Evolutionary conservation across 1,284 basidiomycete species (phyloP), one percentile per base, ranked within the genome.

Genomic region (Cutaneotrichosporon sp.): DNA sequence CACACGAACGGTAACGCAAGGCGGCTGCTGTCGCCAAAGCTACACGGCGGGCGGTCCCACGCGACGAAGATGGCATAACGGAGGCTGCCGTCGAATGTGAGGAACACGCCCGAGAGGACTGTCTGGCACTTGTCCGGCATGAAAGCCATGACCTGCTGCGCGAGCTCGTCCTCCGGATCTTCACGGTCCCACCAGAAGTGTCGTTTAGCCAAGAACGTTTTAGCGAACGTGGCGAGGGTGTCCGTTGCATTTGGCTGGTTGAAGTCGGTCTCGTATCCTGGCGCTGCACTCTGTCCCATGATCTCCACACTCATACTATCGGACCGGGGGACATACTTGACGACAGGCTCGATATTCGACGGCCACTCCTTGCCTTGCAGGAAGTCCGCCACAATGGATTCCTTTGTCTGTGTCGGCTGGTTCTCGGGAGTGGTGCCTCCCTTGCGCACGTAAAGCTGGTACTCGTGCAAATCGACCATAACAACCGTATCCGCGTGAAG

Each of bases 171-270:
- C 1, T 55, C 34, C 1, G 47, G 29, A n/a, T 66, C 62, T 26
- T 66, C 61, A 16, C 64, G 51, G 49, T 67, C 64, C 65, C 66
- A 72, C 70, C 70, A 72, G 39, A 65, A 65, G 14, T 61, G 63
- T 16, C 65, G 41, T 9, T 43, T 61, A 20, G 55, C 47, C 22
- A 72, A 46, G 34, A 61, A 69, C 2, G 46, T 46, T 33, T 57
- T 57, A 39, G 67, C 25, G 33, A 67, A 63, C 10, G 64, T 49
- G 20, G 49, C 31, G 10, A 72, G 19, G 1, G 57, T 60, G 10
- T 48, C 24, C 11, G 57, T 52, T 1, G 51, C 57, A 3, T 52
- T 57, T 0, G 52, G 26, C 17, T 41, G 17, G 12, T 55, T 38
- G 29, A 70, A 61, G 42, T 62, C 50, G 50, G 63, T 65, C 9